These are phyloP conservation scores for Eremomyces bilateralis DNA, from an alignment of 495 filamentous ascomycete species.

Conservation along the genomic window DNA sequence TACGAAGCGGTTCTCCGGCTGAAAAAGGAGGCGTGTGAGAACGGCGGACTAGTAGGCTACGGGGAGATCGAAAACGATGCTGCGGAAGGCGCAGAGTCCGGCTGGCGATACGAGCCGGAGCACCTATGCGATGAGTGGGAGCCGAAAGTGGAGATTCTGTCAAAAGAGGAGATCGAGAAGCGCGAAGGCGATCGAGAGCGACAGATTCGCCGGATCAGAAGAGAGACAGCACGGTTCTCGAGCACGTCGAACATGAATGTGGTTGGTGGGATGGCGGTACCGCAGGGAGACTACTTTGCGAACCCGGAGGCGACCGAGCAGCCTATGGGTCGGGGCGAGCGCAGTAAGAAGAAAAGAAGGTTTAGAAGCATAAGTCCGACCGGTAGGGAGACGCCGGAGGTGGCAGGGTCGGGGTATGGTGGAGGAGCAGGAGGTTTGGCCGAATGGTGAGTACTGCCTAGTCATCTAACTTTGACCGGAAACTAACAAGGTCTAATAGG, in stretches of 20 bases:
- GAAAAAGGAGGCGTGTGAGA: conserved; percentile 91
- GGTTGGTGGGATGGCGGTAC: conserved; percentile 31
- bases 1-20: conserved; percentile 84
- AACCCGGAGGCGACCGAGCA: conserved; percentile 27
- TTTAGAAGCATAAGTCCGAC: conserved; percentile 74
- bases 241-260: conserved; percentile 49
- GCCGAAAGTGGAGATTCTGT: conserved; percentile 70
- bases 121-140: conserved; percentile 83
- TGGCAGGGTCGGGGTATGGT: conserved; percentile 32
- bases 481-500: conserved; percentile 17
- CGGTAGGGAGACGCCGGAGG: conserved; percentile 54
- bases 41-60: conserved; percentile 50
- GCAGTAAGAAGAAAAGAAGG: conserved; percentile 81
- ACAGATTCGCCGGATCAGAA: conserved; percentile 62
- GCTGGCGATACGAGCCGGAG: conserved; percentile 89
- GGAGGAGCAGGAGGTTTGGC: conserved; percentile 44
- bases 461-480: not conserved
- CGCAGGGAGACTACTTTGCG: conserved; percentile 18
- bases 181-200: conserved; percentile 85
- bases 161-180: conserved; percentile 95
- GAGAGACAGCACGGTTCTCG: conserved; percentile 84
- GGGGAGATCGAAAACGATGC: conserved; percentile 83
- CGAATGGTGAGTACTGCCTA: conserved; percentile 31
- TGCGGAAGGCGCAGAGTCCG: conserved; percentile 51
- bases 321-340: conserved; percentile 63